Evolutionary conservation across 2,329 filamentous ascomycete genomes (phyloP).

Genomic region (Penicillium expansum): DNA sequence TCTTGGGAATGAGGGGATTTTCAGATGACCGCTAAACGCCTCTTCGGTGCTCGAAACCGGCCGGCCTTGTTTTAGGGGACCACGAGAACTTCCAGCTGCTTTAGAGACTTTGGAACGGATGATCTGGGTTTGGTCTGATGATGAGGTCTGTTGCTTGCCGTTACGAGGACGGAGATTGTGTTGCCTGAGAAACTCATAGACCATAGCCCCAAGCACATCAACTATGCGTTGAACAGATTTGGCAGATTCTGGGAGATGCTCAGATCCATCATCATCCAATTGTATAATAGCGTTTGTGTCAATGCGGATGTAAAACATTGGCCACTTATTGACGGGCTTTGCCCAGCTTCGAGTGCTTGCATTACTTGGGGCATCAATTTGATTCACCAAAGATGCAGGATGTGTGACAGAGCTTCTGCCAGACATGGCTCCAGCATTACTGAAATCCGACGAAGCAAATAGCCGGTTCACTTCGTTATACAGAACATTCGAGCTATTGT

Average conservation of each 20-base stretch:
- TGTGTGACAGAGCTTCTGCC: background rate
- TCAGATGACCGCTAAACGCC: conserved; percentile 25
- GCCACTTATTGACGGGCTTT: conserved; percentile 76
- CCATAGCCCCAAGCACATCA: conserved; percentile 65
- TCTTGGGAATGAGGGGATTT: conserved; percentile 30
- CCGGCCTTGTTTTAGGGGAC: background rate
- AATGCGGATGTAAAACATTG: conserved; percentile 83
- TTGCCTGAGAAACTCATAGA: conserved; percentile 71
- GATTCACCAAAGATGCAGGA: conserved; percentile 28
- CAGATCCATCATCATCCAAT: conserved; percentile 40
- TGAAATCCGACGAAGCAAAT: conserved; percentile 76
- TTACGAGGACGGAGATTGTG: conserved; percentile 63
- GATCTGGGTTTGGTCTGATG: conserved; percentile 1
- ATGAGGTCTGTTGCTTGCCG: conserved; percentile 19
- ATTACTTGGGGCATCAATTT: conserved; percentile 32
- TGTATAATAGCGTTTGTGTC: conserved; percentile 46
- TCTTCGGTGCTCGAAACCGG: conserved; percentile 24
- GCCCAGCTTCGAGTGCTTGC: conserved; percentile 51
- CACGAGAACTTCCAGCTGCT: background rate
- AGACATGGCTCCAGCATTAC: conserved; percentile 51
- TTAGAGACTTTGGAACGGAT: background rate
- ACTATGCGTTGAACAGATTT: conserved; percentile 56
- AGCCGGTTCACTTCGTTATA: conserved; percentile 76
- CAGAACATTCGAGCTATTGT: conserved; percentile 60
- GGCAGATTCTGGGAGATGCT: conserved; percentile 30